A percentile compares a stretch with the other conserved stretches of the same genome.
phyloP scores from a whole-genome alignment of 2,329 filamentous ascomycete genomes.

The Knoxdaviesia capensis region DNA sequence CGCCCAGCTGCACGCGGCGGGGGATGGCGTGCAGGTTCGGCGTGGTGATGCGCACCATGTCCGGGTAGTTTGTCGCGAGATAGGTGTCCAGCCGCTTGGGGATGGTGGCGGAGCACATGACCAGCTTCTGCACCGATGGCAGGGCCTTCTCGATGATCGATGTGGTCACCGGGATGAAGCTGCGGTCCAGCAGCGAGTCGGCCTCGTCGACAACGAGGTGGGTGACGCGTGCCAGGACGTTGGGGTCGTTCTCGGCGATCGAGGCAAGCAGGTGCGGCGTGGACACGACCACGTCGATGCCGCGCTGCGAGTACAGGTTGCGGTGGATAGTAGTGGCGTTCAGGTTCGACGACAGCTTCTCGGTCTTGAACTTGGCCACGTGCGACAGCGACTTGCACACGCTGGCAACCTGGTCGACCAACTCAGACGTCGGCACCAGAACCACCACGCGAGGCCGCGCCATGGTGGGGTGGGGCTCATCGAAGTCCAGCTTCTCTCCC shows the following conservation, averaged over 20 bases:
- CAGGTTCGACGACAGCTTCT: constrained; percentile 60
- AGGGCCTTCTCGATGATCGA: constrained; percentile 63
- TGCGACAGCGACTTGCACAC: constrained; percentile 73
- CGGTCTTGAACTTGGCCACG: constrained; percentile 67
- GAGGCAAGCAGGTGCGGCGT: constrained; percentile 81
- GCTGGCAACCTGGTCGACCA: constrained; percentile 69
- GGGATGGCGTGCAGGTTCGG: constrained; percentile 94
- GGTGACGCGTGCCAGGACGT: constrained; percentile 75
- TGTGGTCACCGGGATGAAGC: constrained; percentile 68
- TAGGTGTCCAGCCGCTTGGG: constrained; percentile 74
- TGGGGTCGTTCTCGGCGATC: constrained; percentile 76
- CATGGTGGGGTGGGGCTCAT: constrained; percentile 51
- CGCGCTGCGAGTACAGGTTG: constrained; percentile 59
- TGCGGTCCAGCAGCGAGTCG: constrained; percentile 85
- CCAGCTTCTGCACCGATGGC: constrained; percentile 66
- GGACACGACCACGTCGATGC: constrained; percentile 69
- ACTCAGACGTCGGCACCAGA: constrained; percentile 77
- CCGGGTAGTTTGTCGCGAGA: constrained; percentile 62
- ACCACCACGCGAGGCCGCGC: constrained; percentile 70
- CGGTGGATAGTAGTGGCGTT: constrained; percentile 63
- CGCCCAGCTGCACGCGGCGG: constrained; percentile 77
- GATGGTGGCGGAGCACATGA: constrained; percentile 93
- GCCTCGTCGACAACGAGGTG: constrained; percentile 90
- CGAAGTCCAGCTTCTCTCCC: constrained; percentile 38
- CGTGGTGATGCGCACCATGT: constrained; percentile 71